phyloP scores from a whole-genome alignment of 2,329 filamentous ascomycete species.

The Claviceps citrina region DNA sequence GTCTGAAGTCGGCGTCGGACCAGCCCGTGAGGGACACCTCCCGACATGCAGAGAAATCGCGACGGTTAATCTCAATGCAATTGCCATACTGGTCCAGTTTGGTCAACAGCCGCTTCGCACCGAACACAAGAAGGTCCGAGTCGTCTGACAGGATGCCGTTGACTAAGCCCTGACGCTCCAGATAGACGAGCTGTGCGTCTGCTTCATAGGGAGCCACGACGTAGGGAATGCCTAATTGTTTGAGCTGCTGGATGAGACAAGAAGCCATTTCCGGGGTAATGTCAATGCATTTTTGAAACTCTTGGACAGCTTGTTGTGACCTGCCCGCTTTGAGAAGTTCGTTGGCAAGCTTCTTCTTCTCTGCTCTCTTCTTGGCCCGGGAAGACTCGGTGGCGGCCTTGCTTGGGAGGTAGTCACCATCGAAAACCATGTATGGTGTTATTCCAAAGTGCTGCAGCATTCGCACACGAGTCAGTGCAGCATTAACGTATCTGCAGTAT shows the following conservation, averaged over 20 bases:
- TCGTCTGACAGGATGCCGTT: constrained; percentile 88
- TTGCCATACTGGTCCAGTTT: constrained; percentile 91
- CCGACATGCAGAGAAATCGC: constrained; percentile 74
- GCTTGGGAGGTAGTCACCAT: constrained; percentile 87
- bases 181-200: constrained; percentile 88
- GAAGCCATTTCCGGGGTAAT: constrained; percentile 93
- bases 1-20: constrained; percentile 80
- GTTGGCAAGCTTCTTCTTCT: constrained; percentile 59
- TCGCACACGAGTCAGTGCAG: constrained; percentile 73
- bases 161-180: constrained; percentile 73
- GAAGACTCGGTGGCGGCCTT: constrained; percentile 77
- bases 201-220: constrained; percentile 95
- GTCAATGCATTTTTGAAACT: constrained; percentile 90
- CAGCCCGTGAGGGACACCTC: constrained; percentile 83
- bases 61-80: constrained; percentile 79
- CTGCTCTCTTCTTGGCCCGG: constrained; percentile 57
- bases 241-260: constrained; percentile 79
- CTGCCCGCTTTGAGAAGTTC: constrained; percentile 74
- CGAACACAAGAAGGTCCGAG: constrained; percentile 90
- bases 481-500: constrained; percentile 61
- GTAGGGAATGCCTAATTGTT: constrained; percentile 63
- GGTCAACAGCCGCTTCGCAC: constrained; percentile 75
- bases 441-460: constrained; percentile 92
- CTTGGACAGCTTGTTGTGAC: constrained; percentile 60
- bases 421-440: constrained; percentile 89